phyloP scores from a whole-genome alignment of 495 filamentous ascomycete genomes.

The Penicillium angulare region DNA sequence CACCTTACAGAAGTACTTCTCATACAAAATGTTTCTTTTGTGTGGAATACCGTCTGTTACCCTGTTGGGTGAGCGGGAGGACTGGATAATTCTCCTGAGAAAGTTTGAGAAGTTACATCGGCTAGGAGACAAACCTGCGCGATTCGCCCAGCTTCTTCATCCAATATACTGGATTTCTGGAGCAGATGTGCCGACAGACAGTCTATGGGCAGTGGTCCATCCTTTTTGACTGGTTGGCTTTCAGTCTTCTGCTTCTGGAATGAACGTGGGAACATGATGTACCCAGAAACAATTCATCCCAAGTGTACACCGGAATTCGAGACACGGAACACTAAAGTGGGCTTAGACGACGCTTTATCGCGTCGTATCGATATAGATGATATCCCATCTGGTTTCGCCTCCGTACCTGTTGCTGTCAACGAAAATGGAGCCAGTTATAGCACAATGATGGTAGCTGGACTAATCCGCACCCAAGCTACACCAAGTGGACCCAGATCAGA shows the following conservation, averaged over 20 bases:
- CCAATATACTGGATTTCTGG: slow-evolving; percentile 46
- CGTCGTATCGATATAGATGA: not conserved
- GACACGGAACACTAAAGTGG: not conserved
- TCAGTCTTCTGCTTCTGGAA: slow-evolving; percentile 51
- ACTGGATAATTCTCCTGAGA: slow-evolving; percentile 36
- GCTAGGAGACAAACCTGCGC: slow-evolving; percentile 37
- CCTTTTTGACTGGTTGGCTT: slow-evolving; percentile 44
- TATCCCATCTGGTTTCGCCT: not conserved
- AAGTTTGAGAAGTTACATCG: slow-evolving; percentile 34
- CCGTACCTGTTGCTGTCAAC: not conserved
- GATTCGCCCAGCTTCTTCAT: slow-evolving; percentile 17
- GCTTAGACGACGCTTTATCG: not conserved
- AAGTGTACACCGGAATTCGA: not conserved
- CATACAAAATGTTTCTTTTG: slow-evolving; percentile 11
- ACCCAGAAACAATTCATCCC: not conserved
- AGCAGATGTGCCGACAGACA: slow-evolving; percentile 19
- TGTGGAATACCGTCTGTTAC: slow-evolving; percentile 50
- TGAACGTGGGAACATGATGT: slow-evolving; percentile 30
- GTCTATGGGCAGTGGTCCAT: slow-evolving; percentile 23
- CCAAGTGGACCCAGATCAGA: not conserved
- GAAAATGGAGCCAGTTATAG: slow-evolving; percentile 22
- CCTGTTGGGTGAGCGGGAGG: slow-evolving; percentile 39
- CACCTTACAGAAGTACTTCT: slow-evolving; percentile 40
- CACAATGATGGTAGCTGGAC: slow-evolving; percentile 32
- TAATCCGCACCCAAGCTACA: slow-evolving; percentile 22